phyloP scores from a whole-genome alignment of 176 grass and related monocot genomes.

The Raddia distichophylla region DNA sequence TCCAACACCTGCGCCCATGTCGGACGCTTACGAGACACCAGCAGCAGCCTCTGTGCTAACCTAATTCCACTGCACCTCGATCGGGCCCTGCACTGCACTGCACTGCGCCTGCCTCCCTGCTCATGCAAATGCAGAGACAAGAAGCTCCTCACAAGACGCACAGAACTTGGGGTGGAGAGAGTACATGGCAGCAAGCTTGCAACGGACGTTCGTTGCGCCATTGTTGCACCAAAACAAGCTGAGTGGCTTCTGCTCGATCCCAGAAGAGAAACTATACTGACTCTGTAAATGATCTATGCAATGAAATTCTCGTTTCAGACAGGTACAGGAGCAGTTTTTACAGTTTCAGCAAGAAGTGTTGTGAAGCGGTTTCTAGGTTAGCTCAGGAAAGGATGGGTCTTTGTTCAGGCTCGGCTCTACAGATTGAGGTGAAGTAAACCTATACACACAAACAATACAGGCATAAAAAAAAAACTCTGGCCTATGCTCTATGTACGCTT shows the following conservation, averaged over 20 bases:
- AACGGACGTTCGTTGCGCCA: neutral
- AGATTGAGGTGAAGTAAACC: neutral
- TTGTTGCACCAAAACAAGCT: neutral
- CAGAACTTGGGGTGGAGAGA: neutral
- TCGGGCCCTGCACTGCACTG: constrained; percentile 4
- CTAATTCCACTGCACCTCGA: constrained; percentile 43
- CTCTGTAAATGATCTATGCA: neutral
- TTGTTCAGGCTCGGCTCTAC: constrained; percentile 1
- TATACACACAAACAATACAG: constrained; percentile 26
- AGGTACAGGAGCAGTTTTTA: neutral
- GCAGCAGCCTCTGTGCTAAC: constrained; percentile 29
- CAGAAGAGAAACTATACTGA: too few species aligned
- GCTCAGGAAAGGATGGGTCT: neutral
- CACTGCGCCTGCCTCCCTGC: neutral
- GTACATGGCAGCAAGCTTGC: neutral
- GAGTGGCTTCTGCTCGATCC: neutral
- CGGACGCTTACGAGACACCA: constrained; percentile 46
- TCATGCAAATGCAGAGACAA: neutral
- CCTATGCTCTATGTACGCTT: constrained; percentile 35
- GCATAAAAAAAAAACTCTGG: neutral
- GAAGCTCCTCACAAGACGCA: constrained; percentile 18
- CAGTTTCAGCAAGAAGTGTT: neutral
- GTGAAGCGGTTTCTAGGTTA: neutral
- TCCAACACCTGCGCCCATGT: constrained; percentile 40
- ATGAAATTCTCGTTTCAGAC: neutral